Percentiles rank a stretch among this genome's conserved stretches.
Conservation (phyloP, 805 yeast species). For the Lipomyces orientalis region DNA sequence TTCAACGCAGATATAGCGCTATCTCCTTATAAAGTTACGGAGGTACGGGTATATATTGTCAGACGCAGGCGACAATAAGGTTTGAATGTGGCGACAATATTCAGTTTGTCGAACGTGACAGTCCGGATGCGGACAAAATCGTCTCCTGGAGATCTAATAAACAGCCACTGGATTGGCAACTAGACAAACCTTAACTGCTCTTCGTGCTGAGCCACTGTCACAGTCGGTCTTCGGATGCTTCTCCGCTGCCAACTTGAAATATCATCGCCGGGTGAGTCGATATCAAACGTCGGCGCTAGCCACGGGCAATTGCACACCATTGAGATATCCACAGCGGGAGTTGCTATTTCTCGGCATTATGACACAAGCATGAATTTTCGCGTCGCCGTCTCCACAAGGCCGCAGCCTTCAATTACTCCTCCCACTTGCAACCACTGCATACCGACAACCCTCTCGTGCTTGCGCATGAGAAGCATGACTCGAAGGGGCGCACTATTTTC, state of each 20-base stretch:
- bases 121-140: too few relatives aligned
- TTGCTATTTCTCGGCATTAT: background rate
- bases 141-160: background rate
- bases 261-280: background rate
- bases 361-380: background rate
- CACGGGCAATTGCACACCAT: background rate
- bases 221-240: background rate
- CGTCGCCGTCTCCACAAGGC: background rate
- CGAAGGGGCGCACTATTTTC: background rate
- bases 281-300: background rate
- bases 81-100: background rate
- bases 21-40: too few relatives aligned
- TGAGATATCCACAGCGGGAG: background rate
- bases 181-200: background rate
- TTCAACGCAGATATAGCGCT: background rate
- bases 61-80: background rate
- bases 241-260: background rate
- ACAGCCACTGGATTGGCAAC: background rate
- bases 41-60: too few relatives aligned
- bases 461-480: background rate
- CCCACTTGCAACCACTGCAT: background rate
- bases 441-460: background rate
- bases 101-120: background rate
- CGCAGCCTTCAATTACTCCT: background rate
- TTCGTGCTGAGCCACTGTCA: background rate